Evolutionary conservation across 352 stramenopile species (phyloP).

Genomic region (Phytopythium delawarense): DNA sequence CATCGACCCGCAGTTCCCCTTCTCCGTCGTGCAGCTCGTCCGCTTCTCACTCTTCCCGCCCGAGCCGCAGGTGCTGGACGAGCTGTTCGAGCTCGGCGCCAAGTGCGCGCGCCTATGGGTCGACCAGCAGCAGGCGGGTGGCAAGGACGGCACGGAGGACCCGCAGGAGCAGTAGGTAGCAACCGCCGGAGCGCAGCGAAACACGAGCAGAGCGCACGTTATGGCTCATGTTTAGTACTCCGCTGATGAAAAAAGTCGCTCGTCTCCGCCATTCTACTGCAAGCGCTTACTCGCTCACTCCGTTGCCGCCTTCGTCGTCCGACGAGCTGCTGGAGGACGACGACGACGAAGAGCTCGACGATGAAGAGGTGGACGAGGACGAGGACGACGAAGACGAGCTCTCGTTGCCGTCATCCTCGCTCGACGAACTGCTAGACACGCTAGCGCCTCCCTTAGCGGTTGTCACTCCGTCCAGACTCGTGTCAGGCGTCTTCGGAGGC

Average conservation of each 20-base stretch:
- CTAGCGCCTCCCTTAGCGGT: neutral
- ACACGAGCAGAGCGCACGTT: neutral
- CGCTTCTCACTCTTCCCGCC: slow-evolving; percentile 61
- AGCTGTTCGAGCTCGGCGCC: slow-evolving; percentile 59
- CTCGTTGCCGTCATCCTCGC: slow-evolving; percentile 38
- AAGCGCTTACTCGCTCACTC: neutral
- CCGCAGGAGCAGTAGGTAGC: neutral
- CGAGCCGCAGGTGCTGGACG: slow-evolving; percentile 45
- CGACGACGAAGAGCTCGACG: slow-evolving; percentile 29
- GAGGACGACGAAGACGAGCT: slow-evolving; percentile 44
- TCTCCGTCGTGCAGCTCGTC: slow-evolving; percentile 45
- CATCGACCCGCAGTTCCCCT: slow-evolving; percentile 55
- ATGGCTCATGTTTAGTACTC: neutral
- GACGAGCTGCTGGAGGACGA: slow-evolving; percentile 53
- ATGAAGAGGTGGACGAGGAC: slow-evolving; percentile 42
- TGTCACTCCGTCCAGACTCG: neutral
- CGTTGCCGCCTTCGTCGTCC: slow-evolving; percentile 24
- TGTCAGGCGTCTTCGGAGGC: slow-evolving; percentile 9
- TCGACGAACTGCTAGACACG: slow-evolving; percentile 12
- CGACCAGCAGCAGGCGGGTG: slow-evolving; percentile 15
- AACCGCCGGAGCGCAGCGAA: too few species aligned
- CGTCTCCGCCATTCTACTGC: neutral
- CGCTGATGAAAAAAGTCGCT: neutral
- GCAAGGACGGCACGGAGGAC: neutral
- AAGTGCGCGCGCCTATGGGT: slow-evolving; percentile 47